phyloP scores from a whole-genome alignment of 306 rosid species.

The Quercus bicolor region DNA sequence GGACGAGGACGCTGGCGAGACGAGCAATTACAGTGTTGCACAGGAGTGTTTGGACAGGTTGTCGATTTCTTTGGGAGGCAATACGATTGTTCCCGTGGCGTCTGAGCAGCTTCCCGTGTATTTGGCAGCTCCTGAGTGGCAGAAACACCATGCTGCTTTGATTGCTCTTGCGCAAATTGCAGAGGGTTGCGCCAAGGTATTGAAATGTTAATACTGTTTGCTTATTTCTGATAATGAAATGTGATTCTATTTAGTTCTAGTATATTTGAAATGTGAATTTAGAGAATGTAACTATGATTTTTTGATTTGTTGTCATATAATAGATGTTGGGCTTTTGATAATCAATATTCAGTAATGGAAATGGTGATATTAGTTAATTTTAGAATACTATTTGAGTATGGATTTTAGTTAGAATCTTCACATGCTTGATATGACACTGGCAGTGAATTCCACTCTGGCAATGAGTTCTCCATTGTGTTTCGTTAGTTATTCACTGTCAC shows the following conservation, averaged over 20 bases:
- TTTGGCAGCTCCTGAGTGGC: slow-evolving; percentile 93
- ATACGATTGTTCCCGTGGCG: slow-evolving; percentile 91
- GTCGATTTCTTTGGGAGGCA: slow-evolving; percentile 93
- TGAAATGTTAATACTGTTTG: background rate
- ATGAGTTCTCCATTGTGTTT: background rate
- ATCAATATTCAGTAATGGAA: background rate
- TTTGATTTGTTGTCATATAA: too few species aligned
- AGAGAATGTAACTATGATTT: too few species aligned
- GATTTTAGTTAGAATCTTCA: background rate
- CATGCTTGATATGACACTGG: background rate
- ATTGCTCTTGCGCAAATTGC: slow-evolving; percentile 93
- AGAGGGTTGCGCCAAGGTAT: slow-evolving; percentile 90
- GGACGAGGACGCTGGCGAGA: slow-evolving; percentile 91
- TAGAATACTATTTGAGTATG: background rate
- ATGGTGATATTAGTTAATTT: background rate
- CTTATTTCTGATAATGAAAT: background rate
- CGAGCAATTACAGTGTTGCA: slow-evolving; percentile 83
- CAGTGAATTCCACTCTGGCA: background rate
- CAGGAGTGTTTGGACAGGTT: slow-evolving; percentile 95
- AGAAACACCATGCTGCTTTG: slow-evolving; percentile 85
- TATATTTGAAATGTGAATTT: background rate
- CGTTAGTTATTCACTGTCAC: background rate
- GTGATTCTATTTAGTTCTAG: background rate
- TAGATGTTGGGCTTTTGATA: too few species aligned
- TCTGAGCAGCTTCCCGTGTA: slow-evolving; percentile 83